Evolutionary conservation across 2,329 filamentous ascomycete genomes (phyloP).

Genomic region (Diplocarpon rosae): DNA sequence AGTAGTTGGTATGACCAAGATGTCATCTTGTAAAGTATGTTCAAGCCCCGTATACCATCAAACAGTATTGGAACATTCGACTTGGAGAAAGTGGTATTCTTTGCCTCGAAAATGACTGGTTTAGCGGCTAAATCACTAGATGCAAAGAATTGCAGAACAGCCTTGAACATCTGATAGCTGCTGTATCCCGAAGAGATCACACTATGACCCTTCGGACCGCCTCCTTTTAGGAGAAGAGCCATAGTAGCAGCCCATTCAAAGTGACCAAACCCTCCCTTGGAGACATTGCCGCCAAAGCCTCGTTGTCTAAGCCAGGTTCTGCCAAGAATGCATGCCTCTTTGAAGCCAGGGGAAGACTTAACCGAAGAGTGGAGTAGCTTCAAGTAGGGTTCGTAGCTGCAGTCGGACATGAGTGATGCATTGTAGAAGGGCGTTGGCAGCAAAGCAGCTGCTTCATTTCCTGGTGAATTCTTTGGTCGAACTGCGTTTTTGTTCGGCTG

Average conservation of each 20-base stretch:
- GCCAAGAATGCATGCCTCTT: conserved; percentile 77
- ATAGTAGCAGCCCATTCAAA: conserved; percentile 84
- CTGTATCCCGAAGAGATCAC: conserved; percentile 72
- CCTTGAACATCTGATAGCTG: conserved; percentile 91
- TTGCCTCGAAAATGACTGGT: conserved; percentile 41
- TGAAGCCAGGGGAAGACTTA: conserved; percentile 46
- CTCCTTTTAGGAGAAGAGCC: conserved; percentile 70
- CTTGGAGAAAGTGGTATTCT: conserved; percentile 32
- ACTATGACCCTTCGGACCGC: conserved; percentile 58
- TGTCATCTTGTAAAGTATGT: conserved; percentile 85
- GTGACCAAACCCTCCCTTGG: conserved; percentile 75
- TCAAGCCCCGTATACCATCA: conserved; percentile 63
- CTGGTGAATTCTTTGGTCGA: conserved; percentile 40
- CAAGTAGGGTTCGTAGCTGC: conserved; percentile 61
- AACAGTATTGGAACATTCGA: conserved; percentile 59
- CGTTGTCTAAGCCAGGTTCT: conserved; percentile 83
- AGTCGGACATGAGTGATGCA: conserved; percentile 69
- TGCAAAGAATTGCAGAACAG: conserved; percentile 76
- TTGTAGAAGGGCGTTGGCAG: conserved; percentile 77
- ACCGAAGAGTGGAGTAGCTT: conserved; percentile 61
- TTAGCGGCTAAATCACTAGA: conserved; percentile 60
- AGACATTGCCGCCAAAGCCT: conserved; percentile 60
- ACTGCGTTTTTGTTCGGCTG: conserved; percentile 59
- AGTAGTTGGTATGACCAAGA: conserved; percentile 69
- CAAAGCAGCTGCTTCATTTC: conserved; percentile 30